These are phyloP conservation scores for Spongospora subterranea DNA, from an alignment of 208 protist species.

Conservation along the genomic window DNA sequence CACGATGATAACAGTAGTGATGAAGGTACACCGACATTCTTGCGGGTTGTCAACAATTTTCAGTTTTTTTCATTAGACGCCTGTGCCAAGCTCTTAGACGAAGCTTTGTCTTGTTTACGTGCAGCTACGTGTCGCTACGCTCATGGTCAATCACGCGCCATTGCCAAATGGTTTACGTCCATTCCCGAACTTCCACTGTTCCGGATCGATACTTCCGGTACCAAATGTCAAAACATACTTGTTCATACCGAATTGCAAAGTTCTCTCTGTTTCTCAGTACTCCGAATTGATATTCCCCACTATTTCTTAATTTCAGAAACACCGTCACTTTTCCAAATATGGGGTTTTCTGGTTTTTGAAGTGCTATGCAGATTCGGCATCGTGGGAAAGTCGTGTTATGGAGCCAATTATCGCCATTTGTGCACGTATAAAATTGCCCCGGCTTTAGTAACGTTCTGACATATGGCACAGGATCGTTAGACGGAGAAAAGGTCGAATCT, in stretches of 20 bases:
- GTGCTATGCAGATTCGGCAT: background rate
- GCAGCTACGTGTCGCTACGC: background rate
- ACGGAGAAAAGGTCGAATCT: background rate
- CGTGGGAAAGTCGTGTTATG: background rate
- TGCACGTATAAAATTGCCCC: background rate
- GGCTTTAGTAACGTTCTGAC: background rate
- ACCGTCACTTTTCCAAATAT: background rate
- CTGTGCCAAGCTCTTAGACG: too few species aligned
- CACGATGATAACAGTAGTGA: background rate
- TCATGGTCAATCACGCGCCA: background rate
- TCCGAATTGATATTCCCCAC: too few species aligned
- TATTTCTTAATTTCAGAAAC: too few species aligned
- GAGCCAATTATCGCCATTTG: background rate
- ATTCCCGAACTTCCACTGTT: background rate
- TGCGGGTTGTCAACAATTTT: background rate
- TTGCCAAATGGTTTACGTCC: background rate
- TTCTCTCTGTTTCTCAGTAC: background rate
- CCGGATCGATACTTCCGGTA: conserved; percentile 21
- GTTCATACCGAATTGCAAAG: background rate
- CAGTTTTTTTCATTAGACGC: too few species aligned
- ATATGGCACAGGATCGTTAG: background rate
- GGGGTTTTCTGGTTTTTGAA: background rate
- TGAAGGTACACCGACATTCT: background rate
- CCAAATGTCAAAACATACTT: background rate
- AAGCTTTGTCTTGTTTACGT: too few species aligned